Conservation (phyloP, 441 rosid genomes). For the Adansonia grandidieri region DNA sequence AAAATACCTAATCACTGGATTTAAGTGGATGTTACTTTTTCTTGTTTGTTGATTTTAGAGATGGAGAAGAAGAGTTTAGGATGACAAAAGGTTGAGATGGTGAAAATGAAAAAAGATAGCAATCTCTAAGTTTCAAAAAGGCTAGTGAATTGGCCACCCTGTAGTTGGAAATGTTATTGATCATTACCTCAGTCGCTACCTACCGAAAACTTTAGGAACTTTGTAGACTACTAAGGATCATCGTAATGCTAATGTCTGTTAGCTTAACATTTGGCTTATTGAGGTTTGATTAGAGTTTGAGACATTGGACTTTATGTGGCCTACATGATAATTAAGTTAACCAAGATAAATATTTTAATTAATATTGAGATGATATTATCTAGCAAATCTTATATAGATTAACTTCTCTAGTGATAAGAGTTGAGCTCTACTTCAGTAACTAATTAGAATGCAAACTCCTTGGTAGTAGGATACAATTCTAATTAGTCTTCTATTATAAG, state of each 20-base stretch:
- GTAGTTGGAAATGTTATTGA: conserved; percentile 40
- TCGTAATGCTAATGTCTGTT: conserved; percentile 36
- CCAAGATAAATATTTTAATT: too few species aligned
- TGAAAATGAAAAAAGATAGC: conserved; percentile 12
- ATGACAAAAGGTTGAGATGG: conserved; percentile 51
- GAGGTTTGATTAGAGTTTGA: conserved; percentile 35
- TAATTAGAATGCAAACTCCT: too few species aligned
- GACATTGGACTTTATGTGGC: too few species aligned
- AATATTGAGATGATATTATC: too few species aligned
- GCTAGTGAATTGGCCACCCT: conserved; percentile 70
- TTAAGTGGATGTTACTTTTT: background rate
- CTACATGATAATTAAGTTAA: too few species aligned
- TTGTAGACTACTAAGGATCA: conserved; percentile 43
- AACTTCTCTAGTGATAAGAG: too few species aligned
- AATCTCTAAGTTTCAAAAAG: conserved; percentile 60
- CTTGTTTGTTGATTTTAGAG: background rate
- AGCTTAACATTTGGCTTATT: conserved; percentile 48
- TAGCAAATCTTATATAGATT: too few species aligned
- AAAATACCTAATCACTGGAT: background rate
- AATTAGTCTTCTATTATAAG: too few species aligned
- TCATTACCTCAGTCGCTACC: conserved; percentile 33
- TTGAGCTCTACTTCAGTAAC: too few species aligned
- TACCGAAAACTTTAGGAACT: conserved; percentile 32
- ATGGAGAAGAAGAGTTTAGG: conserved; percentile 55
- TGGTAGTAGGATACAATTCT: too few species aligned